Conservation (phyloP, 129 eudicot genomes). For the Apium graveolens region DNA sequence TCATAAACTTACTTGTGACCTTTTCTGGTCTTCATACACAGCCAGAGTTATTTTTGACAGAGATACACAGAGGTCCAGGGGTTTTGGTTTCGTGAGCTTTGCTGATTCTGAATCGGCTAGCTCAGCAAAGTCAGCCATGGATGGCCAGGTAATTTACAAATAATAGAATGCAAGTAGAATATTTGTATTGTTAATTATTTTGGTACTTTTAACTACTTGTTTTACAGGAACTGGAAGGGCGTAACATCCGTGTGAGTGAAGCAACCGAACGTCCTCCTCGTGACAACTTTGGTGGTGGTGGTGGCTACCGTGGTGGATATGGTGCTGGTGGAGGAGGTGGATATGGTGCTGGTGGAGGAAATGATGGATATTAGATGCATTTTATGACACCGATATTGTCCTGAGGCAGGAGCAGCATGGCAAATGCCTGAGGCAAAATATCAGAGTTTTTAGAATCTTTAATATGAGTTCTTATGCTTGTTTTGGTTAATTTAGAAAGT, state of each 20-base stretch:
- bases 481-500: neutral
- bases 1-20: neutral
- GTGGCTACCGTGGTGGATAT: conserved; percentile 11
- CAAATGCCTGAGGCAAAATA: neutral
- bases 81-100: conserved; percentile 69
- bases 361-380: neutral
- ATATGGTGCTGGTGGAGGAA: neutral
- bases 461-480: neutral
- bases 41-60: conserved; percentile 59
- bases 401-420: neutral
- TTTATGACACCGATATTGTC: neutral
- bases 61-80: conserved; percentile 68
- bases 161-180: neutral
- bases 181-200: neutral
- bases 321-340: conserved; percentile 11
- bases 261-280: conserved; percentile 22
- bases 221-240: conserved; percentile 17
- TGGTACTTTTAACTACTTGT: neutral
- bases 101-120: conserved; percentile 32
- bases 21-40: conserved; percentile 13
- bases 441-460: conserved; percentile 4
- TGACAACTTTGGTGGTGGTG: conserved; percentile 2
- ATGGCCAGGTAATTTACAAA: conserved; percentile 43
- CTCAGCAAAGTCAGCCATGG: conserved; percentile 53
- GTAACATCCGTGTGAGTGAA: conserved; percentile 17